A percentile compares a stretch with the other conserved stretches of the same genome.
Evolutionary conservation across 2,329 filamentous ascomycete species (phyloP).

Genomic region (Fusarium penzigii): DNA sequence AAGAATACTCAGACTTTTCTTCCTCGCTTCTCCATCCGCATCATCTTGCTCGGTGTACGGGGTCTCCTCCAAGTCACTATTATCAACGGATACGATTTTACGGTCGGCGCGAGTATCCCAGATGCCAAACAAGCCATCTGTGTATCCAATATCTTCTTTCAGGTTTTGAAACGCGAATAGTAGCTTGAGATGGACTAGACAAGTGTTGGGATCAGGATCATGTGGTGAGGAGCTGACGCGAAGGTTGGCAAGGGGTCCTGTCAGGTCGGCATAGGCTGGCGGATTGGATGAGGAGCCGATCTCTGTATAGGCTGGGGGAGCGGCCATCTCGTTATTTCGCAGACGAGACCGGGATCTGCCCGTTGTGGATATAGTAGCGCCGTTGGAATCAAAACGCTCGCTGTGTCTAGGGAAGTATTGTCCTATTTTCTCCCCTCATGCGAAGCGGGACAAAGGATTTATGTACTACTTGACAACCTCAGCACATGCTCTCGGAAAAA

Average conservation of each 20-base stretch:
- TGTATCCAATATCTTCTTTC: conserved; percentile 59
- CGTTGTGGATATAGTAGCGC: no score
- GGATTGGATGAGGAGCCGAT: background rate
- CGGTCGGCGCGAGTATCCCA: conserved; percentile 42
- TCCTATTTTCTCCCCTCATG: no score
- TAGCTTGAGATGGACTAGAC: conserved; percentile 60
- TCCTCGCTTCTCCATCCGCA: conserved; percentile 26
- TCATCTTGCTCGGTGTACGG: conserved; percentile 1
- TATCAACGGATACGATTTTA: conserved; percentile 4
- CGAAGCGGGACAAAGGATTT: no score
- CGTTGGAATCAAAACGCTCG: no score
- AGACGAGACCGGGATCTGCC: no score
- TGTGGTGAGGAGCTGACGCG: conserved; percentile 8
- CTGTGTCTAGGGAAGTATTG: no score
- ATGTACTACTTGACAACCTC: no score
- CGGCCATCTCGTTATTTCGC: conserved; percentile 4
- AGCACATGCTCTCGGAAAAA: no score
- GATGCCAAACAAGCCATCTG: conserved; percentile 62
- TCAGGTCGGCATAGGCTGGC: conserved; percentile 5
- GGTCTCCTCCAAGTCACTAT: conserved; percentile 16
- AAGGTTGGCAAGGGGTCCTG: conserved; percentile 15
- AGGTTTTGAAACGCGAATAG: conserved; percentile 64
- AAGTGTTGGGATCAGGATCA: conserved; percentile 18
- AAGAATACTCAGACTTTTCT: conserved; percentile 45
- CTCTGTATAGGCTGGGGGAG: conserved; percentile 15